phyloP scores from a whole-genome alignment of 208 protist genomes.

The Leishmania aethiopica region DNA sequence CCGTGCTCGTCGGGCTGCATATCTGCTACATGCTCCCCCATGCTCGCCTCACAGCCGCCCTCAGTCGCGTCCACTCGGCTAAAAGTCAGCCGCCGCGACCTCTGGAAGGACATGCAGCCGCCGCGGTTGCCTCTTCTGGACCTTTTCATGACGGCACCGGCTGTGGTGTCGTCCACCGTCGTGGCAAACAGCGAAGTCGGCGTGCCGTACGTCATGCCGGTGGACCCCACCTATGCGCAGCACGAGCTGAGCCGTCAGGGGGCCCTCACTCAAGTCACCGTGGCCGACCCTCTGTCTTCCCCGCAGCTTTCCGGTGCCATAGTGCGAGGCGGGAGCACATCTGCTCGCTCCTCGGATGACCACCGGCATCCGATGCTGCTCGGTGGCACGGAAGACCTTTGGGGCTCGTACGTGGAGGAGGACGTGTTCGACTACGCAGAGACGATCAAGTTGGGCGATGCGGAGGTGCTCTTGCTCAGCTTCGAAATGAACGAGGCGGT shows the following conservation, averaged over 20 bases:
- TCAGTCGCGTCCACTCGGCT: background rate
- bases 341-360: background rate
- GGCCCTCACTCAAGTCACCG: slow-evolving; percentile 2
- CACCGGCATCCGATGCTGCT: slow-evolving; percentile 14
- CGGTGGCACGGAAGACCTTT: slow-evolving; percentile 16
- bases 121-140: slow-evolving; percentile 29
- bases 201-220: slow-evolving; percentile 27
- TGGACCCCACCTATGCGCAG: slow-evolving; percentile 25
- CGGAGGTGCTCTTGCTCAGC: slow-evolving; percentile 11
- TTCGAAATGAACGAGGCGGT: slow-evolving; percentile 15
- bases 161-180: slow-evolving; percentile 24
- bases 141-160: slow-evolving; percentile 28
- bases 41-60: background rate
- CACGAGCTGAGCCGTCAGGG: slow-evolving; percentile 21
- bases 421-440: slow-evolving; percentile 19
- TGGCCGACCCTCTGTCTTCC: slow-evolving; percentile 8
- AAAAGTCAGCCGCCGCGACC: background rate
- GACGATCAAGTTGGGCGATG: slow-evolving; percentile 8
- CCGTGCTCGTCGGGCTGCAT: slow-evolving; percentile 26
- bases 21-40: slow-evolving; percentile 9
- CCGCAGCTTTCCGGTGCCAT: slow-evolving; percentile 24
- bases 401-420: slow-evolving; percentile 17
- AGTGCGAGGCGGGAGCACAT: background rate
- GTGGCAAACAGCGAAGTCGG: slow-evolving; percentile 21
- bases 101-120: slow-evolving; percentile 24